Evolutionary conservation across 257 asterid genomes (phyloP), one percentile per base, ranked within the genome.

Genomic region (Lavandula angustifolia): DNA sequence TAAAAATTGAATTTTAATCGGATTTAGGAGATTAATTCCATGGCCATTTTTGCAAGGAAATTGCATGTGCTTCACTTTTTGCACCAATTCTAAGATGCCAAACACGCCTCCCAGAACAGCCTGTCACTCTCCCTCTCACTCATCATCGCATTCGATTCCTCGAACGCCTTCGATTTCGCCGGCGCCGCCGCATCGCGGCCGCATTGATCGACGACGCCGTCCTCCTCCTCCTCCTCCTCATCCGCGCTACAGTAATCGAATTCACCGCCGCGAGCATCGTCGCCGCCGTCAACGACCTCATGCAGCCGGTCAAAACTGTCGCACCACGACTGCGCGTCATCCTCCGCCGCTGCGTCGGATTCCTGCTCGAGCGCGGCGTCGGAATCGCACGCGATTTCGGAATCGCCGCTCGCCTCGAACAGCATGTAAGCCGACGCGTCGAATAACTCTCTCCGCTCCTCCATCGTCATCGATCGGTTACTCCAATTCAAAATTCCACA

Each of bases 91-190:
- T 72, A 81, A 29, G 94, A 81, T 4, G 86, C 84, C 80, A 84
- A 80, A 71, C 91, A 86, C 13, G 88, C 75, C 78, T 86, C 95
- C 91, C 95, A 86, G 47, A 86, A 86, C 10, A 72, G 82, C 73
- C 60, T 75, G 73, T 86, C 95, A 66, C 73, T 70, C 9, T 84
- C 87, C 16, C 71, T 76, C 72, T 78, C 77, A 47, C 73, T 67
- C 66, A 73, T 55, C 76, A 49, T 32, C 76, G 4, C 32, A 42
- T 37, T 60, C 1, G 80, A 54, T 62, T 75, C 84, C 32, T 69
- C 82, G 37, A 81, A 68, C 27, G 43, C 75, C 43, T 64, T 73
- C 3, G 74, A 43, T 33, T 60, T 67, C 68, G 32, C 46, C 61
- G 65, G 42, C 69, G 47, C 68, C 68, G 52, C 47, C 43, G 42